These are phyloP conservation scores for Podospora australis DNA, from an alignment of 495 filamentous ascomycete species.

Conservation along the genomic window DNA sequence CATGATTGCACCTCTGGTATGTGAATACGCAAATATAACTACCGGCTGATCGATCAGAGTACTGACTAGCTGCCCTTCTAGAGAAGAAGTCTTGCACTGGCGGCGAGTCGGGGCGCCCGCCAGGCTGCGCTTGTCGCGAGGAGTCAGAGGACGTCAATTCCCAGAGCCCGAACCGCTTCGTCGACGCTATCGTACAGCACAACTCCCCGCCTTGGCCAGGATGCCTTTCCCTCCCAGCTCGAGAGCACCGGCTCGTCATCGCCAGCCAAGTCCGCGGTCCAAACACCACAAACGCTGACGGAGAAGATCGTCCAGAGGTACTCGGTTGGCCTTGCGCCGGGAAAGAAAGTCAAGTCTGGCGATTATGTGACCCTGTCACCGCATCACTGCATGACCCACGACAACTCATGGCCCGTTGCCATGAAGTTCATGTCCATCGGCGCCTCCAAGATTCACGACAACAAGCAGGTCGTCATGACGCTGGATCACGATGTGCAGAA, in stretches of 20 bases:
- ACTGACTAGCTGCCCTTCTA: constrained; percentile 4
- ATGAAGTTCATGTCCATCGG: constrained; percentile 85
- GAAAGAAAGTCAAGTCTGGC: constrained; percentile 65
- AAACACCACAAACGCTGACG: constrained; percentile 67
- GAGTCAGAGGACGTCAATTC: constrained; percentile 5
- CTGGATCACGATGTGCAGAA: constrained; percentile 95
- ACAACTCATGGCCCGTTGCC: constrained; percentile 85
- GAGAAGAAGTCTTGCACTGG: constrained; percentile 28
- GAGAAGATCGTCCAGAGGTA: constrained; percentile 89
- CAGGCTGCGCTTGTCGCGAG: constrained; percentile 11
- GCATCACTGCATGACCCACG: constrained; percentile 81
- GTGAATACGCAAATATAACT: background rate
- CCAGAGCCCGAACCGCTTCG: constrained; percentile 8
- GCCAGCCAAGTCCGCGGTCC: background rate
- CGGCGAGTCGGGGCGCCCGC: constrained; percentile 18
- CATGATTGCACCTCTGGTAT: constrained; percentile 23
- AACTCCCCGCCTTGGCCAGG: constrained; percentile 16
- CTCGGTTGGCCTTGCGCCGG: constrained; percentile 61
- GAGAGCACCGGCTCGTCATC: constrained; percentile 13
- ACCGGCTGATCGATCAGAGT: background rate
- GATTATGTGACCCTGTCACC: constrained; percentile 80
- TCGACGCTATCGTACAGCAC: too few relatives aligned
- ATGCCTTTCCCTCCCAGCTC: constrained; percentile 25
- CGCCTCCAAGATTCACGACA: constrained; percentile 65
- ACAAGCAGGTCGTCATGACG: constrained; percentile 77